phyloP scores from a whole-genome alignment of 805 yeast species.

The Wickerhamomyces subpelliculosus region DNA sequence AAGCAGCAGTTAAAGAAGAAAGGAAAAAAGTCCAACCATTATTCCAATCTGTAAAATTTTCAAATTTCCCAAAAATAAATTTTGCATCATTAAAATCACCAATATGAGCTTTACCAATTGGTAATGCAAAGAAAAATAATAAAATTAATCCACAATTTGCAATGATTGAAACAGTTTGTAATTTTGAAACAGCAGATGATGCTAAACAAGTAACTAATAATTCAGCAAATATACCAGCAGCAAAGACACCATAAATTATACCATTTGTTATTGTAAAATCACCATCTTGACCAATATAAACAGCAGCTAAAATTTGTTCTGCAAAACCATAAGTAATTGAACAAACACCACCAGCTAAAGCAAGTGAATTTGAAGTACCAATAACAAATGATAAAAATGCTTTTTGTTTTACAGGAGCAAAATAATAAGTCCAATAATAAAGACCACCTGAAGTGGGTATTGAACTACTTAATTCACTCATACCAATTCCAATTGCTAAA shows the following conservation, averaged over 20 bases:
- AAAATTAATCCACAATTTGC: conserved; percentile 43
- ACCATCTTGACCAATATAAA: conserved; percentile 31
- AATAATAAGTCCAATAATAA: conserved; percentile 54
- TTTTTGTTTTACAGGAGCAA: conserved; percentile 44
- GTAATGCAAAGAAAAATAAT: conserved; percentile 50
- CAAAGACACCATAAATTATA: conserved; percentile 55
- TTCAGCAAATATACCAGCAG: conserved; percentile 46
- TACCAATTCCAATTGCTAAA: conserved; percentile 44
- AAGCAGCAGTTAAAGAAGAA: conserved; percentile 55
- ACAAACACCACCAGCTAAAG: conserved; percentile 54
- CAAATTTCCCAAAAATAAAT: conserved; percentile 42
- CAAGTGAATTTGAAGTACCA: conserved; percentile 58
- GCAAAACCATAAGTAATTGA: conserved; percentile 62
- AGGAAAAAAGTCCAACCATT: conserved; percentile 49
- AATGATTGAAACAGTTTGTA: conserved; percentile 49
- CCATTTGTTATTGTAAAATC: conserved; percentile 46
- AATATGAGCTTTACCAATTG: too few relatives aligned
- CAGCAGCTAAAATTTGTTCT: conserved; percentile 45
- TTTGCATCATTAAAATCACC: conserved; percentile 33
- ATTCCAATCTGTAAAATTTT: conserved; percentile 46
- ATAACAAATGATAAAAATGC: conserved; percentile 48
- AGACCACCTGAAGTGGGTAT: conserved; percentile 71
- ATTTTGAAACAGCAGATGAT: conserved; percentile 42
- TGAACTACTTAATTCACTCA: conserved; percentile 55
- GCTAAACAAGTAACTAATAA: conserved; percentile 44